Conservation (phyloP, 345 rosid genomes). For the Gossypium australe region DNA sequence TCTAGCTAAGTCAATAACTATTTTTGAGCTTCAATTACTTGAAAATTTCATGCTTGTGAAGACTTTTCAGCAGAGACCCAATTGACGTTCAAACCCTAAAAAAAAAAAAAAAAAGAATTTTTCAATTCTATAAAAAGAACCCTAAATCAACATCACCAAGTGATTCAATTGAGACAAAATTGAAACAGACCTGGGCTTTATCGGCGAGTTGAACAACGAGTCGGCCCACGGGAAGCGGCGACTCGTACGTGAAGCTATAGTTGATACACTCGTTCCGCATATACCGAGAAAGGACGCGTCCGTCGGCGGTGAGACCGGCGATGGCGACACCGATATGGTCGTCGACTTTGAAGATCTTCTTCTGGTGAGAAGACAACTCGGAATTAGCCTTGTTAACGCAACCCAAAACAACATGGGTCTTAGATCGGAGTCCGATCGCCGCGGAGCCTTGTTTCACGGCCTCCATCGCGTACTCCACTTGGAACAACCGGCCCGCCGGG, state of each 20-base stretch:
- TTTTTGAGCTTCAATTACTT: not conserved
- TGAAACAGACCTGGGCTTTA: slow-evolving; percentile 75
- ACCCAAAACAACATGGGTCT: slow-evolving; percentile 80
- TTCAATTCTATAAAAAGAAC: not conserved
- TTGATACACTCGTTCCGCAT: slow-evolving; percentile 96
- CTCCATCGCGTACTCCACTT: slow-evolving; percentile 99
- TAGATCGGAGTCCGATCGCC: slow-evolving; percentile 99
- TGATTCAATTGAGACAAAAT: not conserved
- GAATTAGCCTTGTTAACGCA: slow-evolving; percentile 92
- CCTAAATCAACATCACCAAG: not conserved
- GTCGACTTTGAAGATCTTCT: slow-evolving; percentile 96
- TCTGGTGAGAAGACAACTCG: slow-evolving; percentile 95
- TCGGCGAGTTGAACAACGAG: slow-evolving; percentile 96
- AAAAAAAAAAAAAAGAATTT: not conserved
- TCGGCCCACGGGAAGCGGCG: slow-evolving; percentile 96
- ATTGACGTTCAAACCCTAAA: not conserved
- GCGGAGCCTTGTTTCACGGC: slow-evolving; percentile 99
- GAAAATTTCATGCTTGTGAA: not conserved
- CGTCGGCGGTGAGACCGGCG: slow-evolving; percentile 96
- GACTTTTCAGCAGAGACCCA: not conserved
- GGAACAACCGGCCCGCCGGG: slow-evolving; percentile 91
- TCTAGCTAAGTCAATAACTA: not conserved
- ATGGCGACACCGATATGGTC: slow-evolving; percentile 98
- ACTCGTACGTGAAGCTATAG: slow-evolving; percentile 77
- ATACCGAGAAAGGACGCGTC: slow-evolving; percentile 91